phyloP scores from a whole-genome alignment of 495 filamentous ascomycete genomes.

The Penicillium subrubescens region DNA sequence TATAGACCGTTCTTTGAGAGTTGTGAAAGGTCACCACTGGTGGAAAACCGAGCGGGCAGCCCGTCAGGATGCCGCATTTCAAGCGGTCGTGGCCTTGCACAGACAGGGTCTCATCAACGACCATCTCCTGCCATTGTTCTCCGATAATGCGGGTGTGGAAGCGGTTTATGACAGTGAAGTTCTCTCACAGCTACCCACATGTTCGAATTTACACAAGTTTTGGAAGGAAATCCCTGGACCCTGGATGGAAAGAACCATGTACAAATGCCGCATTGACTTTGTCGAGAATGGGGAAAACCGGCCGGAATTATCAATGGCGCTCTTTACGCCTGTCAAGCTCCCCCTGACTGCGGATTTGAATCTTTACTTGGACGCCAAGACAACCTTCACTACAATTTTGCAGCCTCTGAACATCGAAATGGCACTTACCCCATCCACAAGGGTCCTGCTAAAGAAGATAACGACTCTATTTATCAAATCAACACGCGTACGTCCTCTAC shows the following conservation, averaged over 20 bases:
- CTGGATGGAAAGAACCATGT: slow-evolving; percentile 3
- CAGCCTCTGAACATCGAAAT: slow-evolving; percentile 2
- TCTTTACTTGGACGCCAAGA: slow-evolving; percentile 1
- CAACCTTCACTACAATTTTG: neutral
- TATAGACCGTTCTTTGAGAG: slow-evolving; percentile 59
- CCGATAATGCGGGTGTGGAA: neutral
- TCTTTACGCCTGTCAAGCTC: slow-evolving; percentile 7
- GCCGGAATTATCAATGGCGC: slow-evolving; percentile 4
- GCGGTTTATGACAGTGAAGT: neutral
- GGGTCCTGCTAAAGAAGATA: neutral
- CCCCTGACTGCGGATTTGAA: neutral
- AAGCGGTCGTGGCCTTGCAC: slow-evolving; percentile 69
- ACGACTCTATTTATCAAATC: slow-evolving; percentile 2
- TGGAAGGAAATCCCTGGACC: slow-evolving; percentile 2
- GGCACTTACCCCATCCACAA: neutral
- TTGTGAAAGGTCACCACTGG: slow-evolving; percentile 40
- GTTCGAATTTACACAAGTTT: neutral
- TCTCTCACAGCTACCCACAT: neutral
- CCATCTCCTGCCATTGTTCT: slow-evolving; percentile 61
- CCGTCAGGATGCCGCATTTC: slow-evolving; percentile 75
- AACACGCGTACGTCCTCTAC: neutral
- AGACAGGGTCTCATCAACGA: slow-evolving; percentile 67
- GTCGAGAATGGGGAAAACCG: neutral
- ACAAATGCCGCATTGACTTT: slow-evolving; percentile 4
- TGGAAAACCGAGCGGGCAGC: slow-evolving; percentile 72